Evolutionary conservation across 1,284 basidiomycete genomes (phyloP).

Genomic region (Trichosporon ovoides): DNA sequence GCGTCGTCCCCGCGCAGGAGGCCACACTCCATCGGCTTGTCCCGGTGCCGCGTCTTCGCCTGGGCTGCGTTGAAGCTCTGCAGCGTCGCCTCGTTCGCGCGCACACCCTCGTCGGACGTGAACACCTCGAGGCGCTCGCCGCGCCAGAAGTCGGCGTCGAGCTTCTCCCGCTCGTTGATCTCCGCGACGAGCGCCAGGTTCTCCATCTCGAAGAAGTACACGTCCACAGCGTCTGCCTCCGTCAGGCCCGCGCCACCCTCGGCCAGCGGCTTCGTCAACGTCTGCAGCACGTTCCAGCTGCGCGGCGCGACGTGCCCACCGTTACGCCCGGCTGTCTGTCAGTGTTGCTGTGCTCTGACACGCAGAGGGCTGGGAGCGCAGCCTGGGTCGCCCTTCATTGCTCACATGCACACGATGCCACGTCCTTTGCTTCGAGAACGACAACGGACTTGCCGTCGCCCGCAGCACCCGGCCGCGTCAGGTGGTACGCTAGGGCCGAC

Average conservation of each 20-base stretch:
- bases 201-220: conserved; percentile 59
- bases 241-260: conserved; percentile 34
- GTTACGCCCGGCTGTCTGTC: conserved; percentile 29
- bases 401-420: conserved; percentile 39
- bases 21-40: neutral
- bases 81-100: neutral
- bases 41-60: neutral
- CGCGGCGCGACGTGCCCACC: conserved; percentile 40
- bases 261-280: conserved; percentile 23
- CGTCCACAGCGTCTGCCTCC: conserved; percentile 44
- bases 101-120: neutral
- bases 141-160: conserved; percentile 32
- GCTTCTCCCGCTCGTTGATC: conserved; percentile 50
- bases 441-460: conserved; percentile 29
- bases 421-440: conserved; percentile 40
- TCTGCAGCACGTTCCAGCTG: conserved; percentile 22
- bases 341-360: too few relatives aligned
- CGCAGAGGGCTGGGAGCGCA: too few relatives aligned
- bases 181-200: conserved; percentile 63
- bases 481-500: conserved; percentile 29
- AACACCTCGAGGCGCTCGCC: conserved; percentile 27
- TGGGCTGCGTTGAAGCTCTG: neutral
- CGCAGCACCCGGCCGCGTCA: conserved; percentile 25
- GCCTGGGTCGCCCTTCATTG: neutral
- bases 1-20: conserved; percentile 4